These are phyloP conservation scores for Dillenia suffruticosa DNA, from an alignment of 164 flowering plant genomes.

Conservation along the genomic window DNA sequence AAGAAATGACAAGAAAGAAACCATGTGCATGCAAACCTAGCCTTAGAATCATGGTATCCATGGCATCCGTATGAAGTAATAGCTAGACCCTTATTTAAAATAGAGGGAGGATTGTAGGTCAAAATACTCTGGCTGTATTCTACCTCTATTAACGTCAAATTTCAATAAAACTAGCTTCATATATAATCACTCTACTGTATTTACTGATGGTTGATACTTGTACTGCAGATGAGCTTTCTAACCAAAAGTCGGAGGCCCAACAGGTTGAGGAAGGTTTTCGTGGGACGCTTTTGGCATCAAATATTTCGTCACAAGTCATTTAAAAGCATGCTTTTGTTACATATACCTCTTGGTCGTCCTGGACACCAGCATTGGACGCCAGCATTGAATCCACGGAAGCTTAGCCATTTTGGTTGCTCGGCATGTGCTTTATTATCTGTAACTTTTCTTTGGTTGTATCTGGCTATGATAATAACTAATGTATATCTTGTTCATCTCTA, in stretches of 20 bases:
- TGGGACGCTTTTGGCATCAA: conserved; percentile 81
- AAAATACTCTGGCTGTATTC: neutral
- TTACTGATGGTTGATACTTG: neutral
- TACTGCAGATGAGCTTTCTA: conserved; percentile 70
- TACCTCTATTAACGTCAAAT: neutral
- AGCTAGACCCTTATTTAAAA: neutral
- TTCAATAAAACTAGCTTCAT: neutral
- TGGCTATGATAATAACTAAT: too few relatives aligned
- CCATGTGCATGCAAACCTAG: too few relatives aligned
- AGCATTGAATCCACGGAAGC: too few relatives aligned
- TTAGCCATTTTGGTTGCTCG: too few relatives aligned
- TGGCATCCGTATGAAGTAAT: too few relatives aligned
- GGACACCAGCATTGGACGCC: too few relatives aligned
- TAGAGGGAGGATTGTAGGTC: neutral
- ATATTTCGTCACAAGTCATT: conserved; percentile 43
- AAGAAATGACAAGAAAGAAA: too few relatives aligned
- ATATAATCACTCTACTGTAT: neutral
- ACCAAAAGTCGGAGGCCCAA: conserved; percentile 47
- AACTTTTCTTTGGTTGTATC: too few relatives aligned
- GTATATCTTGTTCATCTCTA: too few relatives aligned
- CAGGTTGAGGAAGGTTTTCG: conserved; percentile 78
- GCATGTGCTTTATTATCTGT: too few relatives aligned
- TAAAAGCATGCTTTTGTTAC: conserved; percentile 12
- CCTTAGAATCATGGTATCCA: too few relatives aligned
- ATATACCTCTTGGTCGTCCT: neutral